phyloP scores from a whole-genome alignment of 163 green algal species.

The Scenedesmus sp. region DNA sequence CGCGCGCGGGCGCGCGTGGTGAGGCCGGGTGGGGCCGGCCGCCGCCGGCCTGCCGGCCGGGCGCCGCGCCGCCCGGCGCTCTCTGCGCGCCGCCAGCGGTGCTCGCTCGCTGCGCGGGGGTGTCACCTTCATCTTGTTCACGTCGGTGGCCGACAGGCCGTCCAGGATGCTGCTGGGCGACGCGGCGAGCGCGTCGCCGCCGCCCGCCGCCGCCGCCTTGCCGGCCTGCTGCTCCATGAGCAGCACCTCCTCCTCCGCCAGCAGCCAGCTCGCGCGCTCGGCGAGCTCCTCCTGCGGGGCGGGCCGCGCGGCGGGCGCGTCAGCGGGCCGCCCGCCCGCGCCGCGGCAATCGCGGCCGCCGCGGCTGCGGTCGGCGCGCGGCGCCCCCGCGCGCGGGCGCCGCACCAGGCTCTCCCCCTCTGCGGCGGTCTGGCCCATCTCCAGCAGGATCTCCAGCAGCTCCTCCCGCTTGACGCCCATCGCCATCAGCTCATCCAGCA shows the following conservation, averaged over 20 bases:
- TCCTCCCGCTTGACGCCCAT: constrained; percentile 30
- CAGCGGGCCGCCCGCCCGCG: no score
- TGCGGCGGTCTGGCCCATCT: constrained; percentile 17
- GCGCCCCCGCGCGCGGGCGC: no score
- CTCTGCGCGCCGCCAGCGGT: no score
- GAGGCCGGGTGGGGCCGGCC: background rate
- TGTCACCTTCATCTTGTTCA: constrained; percentile 40
- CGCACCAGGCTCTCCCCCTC: constrained; percentile 31
- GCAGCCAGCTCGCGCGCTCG: constrained; percentile 42
- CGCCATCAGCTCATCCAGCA: constrained; percentile 37
- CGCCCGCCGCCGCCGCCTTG: background rate
- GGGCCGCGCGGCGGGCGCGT: no score
- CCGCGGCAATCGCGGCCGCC: no score
- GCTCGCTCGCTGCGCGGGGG: no score
- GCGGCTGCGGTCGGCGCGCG: no score
- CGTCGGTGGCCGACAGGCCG: constrained; percentile 18
- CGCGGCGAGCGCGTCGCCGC: background rate
- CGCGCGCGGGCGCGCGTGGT: background rate
- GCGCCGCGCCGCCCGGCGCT: no score
- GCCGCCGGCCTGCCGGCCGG: no score
- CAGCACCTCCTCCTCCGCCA: constrained; percentile 46
- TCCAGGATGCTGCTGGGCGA: constrained; percentile 40
- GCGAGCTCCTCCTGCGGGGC: constrained; percentile 38
- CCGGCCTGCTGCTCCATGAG: constrained; percentile 40
- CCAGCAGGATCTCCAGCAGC: constrained; percentile 24